These are phyloP conservation scores for Sporisorium exsertum DNA, from an alignment of 1,284 basidiomycete species.

Conservation along the genomic window DNA sequence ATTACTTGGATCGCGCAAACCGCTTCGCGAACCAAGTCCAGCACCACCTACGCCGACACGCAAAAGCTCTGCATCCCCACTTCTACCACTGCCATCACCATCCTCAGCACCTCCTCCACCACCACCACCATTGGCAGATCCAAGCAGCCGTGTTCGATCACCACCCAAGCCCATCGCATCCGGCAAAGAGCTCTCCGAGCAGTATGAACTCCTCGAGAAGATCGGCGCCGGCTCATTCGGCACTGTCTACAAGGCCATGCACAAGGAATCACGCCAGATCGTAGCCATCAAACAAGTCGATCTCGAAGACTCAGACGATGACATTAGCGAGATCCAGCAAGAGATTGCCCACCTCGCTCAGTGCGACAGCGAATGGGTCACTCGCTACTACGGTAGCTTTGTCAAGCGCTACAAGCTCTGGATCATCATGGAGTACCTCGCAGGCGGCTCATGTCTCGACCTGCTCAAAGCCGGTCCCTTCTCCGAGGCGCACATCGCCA, in stretches of 20 bases:
- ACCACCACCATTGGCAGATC: slow-evolving; percentile 28
- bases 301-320: slow-evolving; percentile 71
- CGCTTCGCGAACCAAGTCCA: slow-evolving; percentile 31
- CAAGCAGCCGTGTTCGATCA: slow-evolving; percentile 34
- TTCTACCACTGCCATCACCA: slow-evolving; percentile 22
- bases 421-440: slow-evolving; percentile 99
- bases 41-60: slow-evolving; percentile 40
- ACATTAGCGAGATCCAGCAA: slow-evolving; percentile 80
- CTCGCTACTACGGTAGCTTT: slow-evolving; percentile 95
- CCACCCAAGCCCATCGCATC: slow-evolving; percentile 39
- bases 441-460: slow-evolving; percentile 97
- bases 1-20: slow-evolving; percentile 47
- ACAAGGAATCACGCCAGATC: slow-evolving; percentile 90
- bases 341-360: slow-evolving; percentile 95
- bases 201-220: slow-evolving; percentile 93
- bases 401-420: slow-evolving; percentile 96
- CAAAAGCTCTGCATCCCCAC: slow-evolving; percentile 38
- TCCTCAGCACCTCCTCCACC: slow-evolving; percentile 4
- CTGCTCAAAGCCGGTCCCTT: slow-evolving; percentile 91
- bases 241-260: slow-evolving; percentile 90
- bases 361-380: slow-evolving; percentile 95
- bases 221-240: slow-evolving; percentile 98
- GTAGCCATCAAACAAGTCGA: slow-evolving; percentile 97
- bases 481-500: slow-evolving; percentile 90
- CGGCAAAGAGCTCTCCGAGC: slow-evolving; percentile 62